phyloP scores from a whole-genome alignment of 2,329 filamentous ascomycete species.

The Phialophora chinensis region DNA sequence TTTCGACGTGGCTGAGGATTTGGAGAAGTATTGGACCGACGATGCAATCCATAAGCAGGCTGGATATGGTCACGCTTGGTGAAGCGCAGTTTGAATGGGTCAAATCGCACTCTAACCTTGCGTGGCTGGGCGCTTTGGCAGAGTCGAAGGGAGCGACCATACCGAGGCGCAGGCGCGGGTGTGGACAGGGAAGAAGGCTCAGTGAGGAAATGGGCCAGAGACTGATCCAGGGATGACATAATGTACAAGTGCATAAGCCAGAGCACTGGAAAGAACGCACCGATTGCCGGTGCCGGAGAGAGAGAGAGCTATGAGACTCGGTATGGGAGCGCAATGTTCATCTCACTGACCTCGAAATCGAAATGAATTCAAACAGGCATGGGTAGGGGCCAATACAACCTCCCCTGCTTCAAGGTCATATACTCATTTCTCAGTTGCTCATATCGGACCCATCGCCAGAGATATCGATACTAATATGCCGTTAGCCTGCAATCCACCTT shows the following conservation, averaged over 20 bases:
- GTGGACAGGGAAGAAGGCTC: background rate
- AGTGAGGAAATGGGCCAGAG: background rate
- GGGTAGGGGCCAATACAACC: too few relatives aligned
- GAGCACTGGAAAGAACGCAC: background rate
- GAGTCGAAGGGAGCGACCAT: background rate
- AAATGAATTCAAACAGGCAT: background rate
- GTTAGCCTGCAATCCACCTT: too few relatives aligned
- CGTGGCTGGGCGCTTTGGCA: background rate
- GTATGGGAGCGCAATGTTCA: background rate
- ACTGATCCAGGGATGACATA: background rate
- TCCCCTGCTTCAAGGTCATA: background rate
- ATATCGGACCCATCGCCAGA: too few relatives aligned
- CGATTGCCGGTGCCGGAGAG: background rate
- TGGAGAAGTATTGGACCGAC: background rate
- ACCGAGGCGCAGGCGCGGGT: background rate
- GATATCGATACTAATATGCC: too few relatives aligned
- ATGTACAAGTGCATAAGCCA: background rate
- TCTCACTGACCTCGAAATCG: background rate
- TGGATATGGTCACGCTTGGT: slow-evolving; percentile 14
- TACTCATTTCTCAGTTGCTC: too few relatives aligned
- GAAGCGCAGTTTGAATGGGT: background rate
- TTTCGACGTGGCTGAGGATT: slow-evolving; percentile 2
- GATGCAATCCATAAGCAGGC: slow-evolving; percentile 9
- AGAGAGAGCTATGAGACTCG: background rate
- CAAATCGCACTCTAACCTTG: background rate